Evolutionary conservation across 805 yeast species (phyloP).

Genomic region (Wickerhamiella lipophila): DNA sequence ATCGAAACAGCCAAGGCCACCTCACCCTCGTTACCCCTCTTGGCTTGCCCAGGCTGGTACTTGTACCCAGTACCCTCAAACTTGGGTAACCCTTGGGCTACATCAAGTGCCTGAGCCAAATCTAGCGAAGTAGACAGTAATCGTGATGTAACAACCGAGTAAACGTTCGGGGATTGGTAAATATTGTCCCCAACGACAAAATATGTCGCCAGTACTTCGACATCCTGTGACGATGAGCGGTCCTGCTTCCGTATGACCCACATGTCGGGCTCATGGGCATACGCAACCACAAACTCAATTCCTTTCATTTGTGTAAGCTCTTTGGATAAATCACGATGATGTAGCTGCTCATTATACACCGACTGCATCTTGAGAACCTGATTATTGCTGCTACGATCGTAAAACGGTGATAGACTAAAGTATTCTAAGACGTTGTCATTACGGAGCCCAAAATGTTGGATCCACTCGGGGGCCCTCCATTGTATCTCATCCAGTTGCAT

Average conservation of each 20-base stretch:
- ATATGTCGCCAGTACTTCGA: constrained; percentile 55
- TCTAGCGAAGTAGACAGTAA: constrained; percentile 39
- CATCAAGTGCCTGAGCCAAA: constrained; percentile 37
- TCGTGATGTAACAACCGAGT: constrained; percentile 60
- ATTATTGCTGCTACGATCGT: constrained; percentile 84
- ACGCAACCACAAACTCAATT: constrained; percentile 63
- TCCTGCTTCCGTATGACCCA: constrained; percentile 84
- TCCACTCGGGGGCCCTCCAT: constrained; percentile 98
- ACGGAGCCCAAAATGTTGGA: constrained; percentile 67
- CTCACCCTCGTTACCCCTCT: not conserved
- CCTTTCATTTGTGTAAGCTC: constrained; percentile 74
- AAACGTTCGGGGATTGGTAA: constrained; percentile 75
- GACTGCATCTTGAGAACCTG: constrained; percentile 92
- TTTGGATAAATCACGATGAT: constrained; percentile 34
- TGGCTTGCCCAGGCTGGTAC: constrained; percentile 24
- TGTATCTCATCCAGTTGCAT: constrained; percentile 67
- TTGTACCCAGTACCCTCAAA: constrained; percentile 53
- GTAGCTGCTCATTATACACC: constrained; percentile 53
- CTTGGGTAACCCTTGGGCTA: constrained; percentile 37
- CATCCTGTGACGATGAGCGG: constrained; percentile 41
- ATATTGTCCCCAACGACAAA: constrained; percentile 86
- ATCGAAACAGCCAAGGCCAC: not conserved
- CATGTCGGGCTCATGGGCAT: constrained; percentile 75
- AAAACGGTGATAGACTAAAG: constrained; percentile 88
- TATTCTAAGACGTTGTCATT: constrained; percentile 88